Base-by-base conservation (phyloP, 805 yeast genomes). In the Brettanomyces sp. region DNA sequence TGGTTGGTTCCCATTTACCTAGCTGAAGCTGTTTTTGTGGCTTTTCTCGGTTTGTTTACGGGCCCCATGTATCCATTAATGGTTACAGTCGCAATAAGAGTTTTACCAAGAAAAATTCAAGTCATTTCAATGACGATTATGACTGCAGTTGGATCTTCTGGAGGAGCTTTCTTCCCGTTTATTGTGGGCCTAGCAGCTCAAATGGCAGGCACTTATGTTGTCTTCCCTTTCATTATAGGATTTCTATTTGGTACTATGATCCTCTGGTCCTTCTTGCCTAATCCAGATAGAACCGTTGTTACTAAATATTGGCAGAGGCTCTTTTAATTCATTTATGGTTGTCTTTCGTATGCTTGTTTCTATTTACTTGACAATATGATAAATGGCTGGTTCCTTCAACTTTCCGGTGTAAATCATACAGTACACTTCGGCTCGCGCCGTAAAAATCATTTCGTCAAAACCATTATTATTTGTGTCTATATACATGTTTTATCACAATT, bases 21-120 rank as follows among this genome's bases (percentile, higher is more conserved):
- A 9, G 74, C 59, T 3, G 75, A 75, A 30, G 77, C 78, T 4
- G 63, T 74, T 1, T 64, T 68, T 43, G 69, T 72, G 32, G 63
- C 80, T 4, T 45, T 73, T 1, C 67, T 75, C 24, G 91, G 90
- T 2, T 57, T 79, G 3, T 74, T 73, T 52, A 72, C 80, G 35
- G 91, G 90, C 0, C 90, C 90, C 1, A 65, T 78, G 34, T 84
- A 80, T 60, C 74, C 72, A n/a, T 59, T 76, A 51, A 65, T 74
- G 73, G 60, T 76, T 37, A 63, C 75, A 0, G 56, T 70, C 9
- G 63, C 70, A 7, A 67, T 74, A 1, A 63, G 64, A 47, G 63
- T 75, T 32, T 51, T 76, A 14, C 81, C 80, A 4, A 58, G 79
- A 46, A 74, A 70, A 57, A 73, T 75, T 47, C 77, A 73, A 55